phyloP scores from a whole-genome alignment of 2,329 filamentous ascomycete genomes.

The Orbilia oligospora region DNA sequence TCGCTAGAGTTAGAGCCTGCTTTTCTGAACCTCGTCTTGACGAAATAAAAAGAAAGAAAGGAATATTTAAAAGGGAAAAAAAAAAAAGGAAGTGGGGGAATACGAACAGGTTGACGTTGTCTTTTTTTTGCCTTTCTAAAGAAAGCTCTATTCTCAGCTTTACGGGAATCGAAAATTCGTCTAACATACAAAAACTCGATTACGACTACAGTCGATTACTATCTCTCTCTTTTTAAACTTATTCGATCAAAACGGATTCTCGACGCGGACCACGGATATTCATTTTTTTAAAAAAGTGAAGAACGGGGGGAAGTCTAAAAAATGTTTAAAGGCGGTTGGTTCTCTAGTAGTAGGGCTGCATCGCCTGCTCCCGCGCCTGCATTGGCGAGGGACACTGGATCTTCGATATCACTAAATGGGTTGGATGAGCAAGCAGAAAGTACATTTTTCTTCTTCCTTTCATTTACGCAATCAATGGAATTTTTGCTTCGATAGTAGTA shows the following conservation, averaged over 20 bases:
- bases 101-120: too few species aligned
- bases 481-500: background rate
- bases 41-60: too few species aligned
- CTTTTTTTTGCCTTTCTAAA: too few species aligned
- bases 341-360: constrained; percentile 34
- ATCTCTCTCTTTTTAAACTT: background rate
- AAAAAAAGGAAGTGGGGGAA: too few species aligned
- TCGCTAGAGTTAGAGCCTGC: background rate
- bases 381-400: constrained; percentile 18
- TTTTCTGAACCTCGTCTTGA: background rate
- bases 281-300: background rate
- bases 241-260: background rate
- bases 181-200: too few species aligned
- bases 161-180: too few species aligned
- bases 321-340: constrained; percentile 48
- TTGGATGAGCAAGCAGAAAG: constrained; percentile 59
- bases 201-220: background rate
- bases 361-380: constrained; percentile 17
- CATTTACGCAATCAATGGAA: too few species aligned
- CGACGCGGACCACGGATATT: background rate
- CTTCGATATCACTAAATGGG: constrained; percentile 51
- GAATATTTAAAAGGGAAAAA: background rate
- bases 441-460: constrained; percentile 20
- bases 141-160: too few species aligned
- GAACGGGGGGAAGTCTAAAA: background rate